A percentile compares a stretch with the other conserved stretches of the same genome.
phyloP scores from a whole-genome alignment of 768 basidiomycete species.

The Pholiota conissans region DNA sequence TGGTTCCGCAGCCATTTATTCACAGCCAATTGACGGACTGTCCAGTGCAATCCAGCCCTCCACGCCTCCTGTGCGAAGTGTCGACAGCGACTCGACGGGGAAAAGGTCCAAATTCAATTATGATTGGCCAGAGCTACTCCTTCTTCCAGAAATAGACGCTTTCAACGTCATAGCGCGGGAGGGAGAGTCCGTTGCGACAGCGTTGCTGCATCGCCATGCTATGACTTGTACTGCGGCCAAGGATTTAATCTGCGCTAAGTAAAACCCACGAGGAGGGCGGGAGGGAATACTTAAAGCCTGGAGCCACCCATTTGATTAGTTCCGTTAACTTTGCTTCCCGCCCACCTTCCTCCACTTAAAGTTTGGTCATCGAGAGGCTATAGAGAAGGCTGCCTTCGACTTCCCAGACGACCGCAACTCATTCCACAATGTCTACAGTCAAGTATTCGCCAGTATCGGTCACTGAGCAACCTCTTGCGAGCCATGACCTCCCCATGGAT shows the following conservation, averaged over 20 bases:
- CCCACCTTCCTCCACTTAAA: background rate
- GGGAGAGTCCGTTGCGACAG: background rate
- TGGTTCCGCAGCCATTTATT: no score
- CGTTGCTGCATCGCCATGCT: constrained; percentile 1
- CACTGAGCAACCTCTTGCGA: constrained; percentile 13
- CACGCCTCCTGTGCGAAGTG: no score
- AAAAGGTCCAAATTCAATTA: no score
- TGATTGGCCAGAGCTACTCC: no score
- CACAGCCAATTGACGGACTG: no score
- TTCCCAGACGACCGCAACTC: background rate
- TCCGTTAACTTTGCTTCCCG: background rate
- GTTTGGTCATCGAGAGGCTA: background rate
- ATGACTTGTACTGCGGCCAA: constrained; percentile 10
- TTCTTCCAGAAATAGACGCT: background rate
- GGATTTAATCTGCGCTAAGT: background rate
- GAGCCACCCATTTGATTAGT: background rate
- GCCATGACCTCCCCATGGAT: constrained; percentile 6
- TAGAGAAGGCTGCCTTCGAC: background rate
- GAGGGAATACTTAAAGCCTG: background rate
- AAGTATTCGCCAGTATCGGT: constrained; percentile 12
- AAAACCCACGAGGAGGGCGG: background rate
- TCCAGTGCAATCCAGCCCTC: no score
- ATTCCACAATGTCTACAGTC: constrained; percentile 8
- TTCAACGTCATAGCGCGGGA: background rate
- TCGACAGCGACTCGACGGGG: no score